Evolutionary conservation across 345 rosid species (phyloP).

Genomic region (Populus tremula): DNA sequence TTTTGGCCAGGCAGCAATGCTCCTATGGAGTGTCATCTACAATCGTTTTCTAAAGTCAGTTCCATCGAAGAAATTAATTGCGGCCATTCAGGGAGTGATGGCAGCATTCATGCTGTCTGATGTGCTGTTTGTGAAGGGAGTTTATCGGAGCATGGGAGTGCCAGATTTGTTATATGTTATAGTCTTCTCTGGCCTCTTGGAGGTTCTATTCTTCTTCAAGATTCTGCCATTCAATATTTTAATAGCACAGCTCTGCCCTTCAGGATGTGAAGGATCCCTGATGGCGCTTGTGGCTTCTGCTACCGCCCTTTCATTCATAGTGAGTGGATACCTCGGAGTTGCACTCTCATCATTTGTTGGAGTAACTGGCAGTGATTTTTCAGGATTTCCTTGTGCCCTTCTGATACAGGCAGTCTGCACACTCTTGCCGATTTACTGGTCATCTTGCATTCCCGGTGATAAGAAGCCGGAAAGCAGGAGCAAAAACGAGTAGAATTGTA

Average conservation of each 20-base stretch:
- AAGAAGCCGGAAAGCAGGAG: conserved; percentile 28
- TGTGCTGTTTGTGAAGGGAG: conserved; percentile 59
- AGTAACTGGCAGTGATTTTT: conserved; percentile 62
- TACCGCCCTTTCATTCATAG: conserved; percentile 63
- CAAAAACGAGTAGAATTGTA: conserved; percentile 28
- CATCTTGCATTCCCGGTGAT: conserved; percentile 57
- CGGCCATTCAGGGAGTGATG: conserved; percentile 61
- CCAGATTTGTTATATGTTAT: conserved; percentile 59
- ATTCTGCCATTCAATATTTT: conserved; percentile 69
- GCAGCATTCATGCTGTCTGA: conserved; percentile 69
- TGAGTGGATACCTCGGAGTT: conserved; percentile 75
- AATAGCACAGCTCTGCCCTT: conserved; percentile 70
- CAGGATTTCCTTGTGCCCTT: conserved; percentile 57
- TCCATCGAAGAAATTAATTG: conserved; percentile 60
- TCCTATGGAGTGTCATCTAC: conserved; percentile 71
- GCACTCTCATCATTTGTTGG: conserved; percentile 62
- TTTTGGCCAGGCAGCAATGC: conserved; percentile 75
- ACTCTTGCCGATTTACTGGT: conserved; percentile 48
- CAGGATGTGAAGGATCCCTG: conserved; percentile 86
- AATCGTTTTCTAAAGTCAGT: conserved; percentile 51
- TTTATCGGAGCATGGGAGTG: conserved; percentile 57
- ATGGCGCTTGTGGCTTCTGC: conserved; percentile 82
- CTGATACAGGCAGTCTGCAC: conserved; percentile 64
- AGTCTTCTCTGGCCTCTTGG: conserved; percentile 62
- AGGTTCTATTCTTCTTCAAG: conserved; percentile 71